These are phyloP conservation scores for Davidsoniella neocaledoniae DNA, from an alignment of 2,329 filamentous ascomycete genomes.

Conservation along the genomic window DNA sequence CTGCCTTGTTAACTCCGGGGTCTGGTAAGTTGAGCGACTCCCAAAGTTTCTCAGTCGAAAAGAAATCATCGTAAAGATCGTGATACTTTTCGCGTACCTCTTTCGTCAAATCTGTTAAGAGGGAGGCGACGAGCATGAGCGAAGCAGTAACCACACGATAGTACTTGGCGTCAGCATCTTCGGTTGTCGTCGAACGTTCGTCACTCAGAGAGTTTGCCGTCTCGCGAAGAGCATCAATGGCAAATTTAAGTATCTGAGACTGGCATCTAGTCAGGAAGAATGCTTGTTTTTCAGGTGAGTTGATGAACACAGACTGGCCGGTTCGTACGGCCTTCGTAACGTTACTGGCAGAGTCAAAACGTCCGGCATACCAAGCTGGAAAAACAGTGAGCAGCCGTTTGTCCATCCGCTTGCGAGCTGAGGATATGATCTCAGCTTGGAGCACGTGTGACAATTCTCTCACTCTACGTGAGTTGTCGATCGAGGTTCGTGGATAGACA, in stretches of 20 bases:
- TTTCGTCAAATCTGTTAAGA: slow-evolving; percentile 29
- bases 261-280: slow-evolving; percentile 73
- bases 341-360: slow-evolving; percentile 68
- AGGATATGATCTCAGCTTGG: slow-evolving; percentile 45
- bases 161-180: slow-evolving; percentile 79
- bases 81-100: slow-evolving; percentile 43
- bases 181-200: slow-evolving; percentile 63
- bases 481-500: slow-evolving; percentile 74
- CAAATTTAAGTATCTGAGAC: slow-evolving; percentile 63
- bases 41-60: slow-evolving; percentile 52
- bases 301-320: slow-evolving; percentile 59
- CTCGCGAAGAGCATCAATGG: slow-evolving; percentile 64
- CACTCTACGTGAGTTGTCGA: slow-evolving; percentile 75
- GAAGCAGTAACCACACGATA: slow-evolving; percentile 49
- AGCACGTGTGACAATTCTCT: slow-evolving; percentile 70
- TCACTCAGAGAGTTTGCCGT: slow-evolving; percentile 73
- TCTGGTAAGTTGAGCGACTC: slow-evolving; percentile 48
- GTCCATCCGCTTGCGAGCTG: slow-evolving; percentile 66
- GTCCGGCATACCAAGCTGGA: slow-evolving; percentile 79
- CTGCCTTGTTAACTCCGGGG: slow-evolving; percentile 30
- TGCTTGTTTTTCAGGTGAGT: slow-evolving; percentile 59
- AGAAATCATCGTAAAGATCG: slow-evolving; percentile 45
- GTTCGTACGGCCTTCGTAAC: slow-evolving; percentile 64
- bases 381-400: slow-evolving; percentile 61
- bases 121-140: slow-evolving; percentile 35